Evolutionary conservation across 495 filamentous ascomycete species (phyloP).

Genomic region (Entonaema liquescens): DNA sequence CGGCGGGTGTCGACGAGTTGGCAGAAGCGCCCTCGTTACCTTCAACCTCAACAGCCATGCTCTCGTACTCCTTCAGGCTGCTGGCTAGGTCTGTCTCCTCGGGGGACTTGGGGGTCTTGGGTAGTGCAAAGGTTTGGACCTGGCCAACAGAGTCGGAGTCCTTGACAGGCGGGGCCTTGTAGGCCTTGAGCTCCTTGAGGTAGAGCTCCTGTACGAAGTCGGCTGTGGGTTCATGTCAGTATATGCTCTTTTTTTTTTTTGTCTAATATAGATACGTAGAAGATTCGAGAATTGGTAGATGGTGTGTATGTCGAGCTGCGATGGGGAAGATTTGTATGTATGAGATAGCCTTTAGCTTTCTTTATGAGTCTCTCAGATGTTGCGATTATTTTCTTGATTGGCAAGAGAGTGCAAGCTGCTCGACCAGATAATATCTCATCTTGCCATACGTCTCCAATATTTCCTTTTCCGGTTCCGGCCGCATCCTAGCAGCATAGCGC

Average conservation of each 20-base stretch:
- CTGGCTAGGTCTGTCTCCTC: constrained; percentile 91
- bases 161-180: constrained; percentile 87
- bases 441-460: neutral
- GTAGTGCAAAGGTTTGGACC: constrained; percentile 85
- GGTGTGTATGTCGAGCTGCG: neutral
- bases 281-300: neutral
- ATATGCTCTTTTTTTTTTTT: constrained; percentile 34
- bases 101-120: constrained; percentile 82
- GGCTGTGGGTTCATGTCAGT: constrained; percentile 59
- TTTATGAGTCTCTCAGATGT: neutral
- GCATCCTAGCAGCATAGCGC: constrained; percentile 1
- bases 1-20: constrained; percentile 45
- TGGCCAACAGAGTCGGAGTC: constrained; percentile 86
- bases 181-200: constrained; percentile 90
- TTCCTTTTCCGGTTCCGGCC: neutral
- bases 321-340: neutral
- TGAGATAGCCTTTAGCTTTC: neutral
- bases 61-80: constrained; percentile 92
- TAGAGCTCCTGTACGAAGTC: constrained; percentile 98
- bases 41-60: constrained; percentile 91
- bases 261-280: neutral
- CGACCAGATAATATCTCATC: neutral
- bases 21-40: constrained; percentile 68
- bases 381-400: neutral
- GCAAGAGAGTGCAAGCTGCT: neutral